These are phyloP conservation scores for Echites panduratus DNA, from an alignment of 257 asterid species.

Conservation along the genomic window DNA sequence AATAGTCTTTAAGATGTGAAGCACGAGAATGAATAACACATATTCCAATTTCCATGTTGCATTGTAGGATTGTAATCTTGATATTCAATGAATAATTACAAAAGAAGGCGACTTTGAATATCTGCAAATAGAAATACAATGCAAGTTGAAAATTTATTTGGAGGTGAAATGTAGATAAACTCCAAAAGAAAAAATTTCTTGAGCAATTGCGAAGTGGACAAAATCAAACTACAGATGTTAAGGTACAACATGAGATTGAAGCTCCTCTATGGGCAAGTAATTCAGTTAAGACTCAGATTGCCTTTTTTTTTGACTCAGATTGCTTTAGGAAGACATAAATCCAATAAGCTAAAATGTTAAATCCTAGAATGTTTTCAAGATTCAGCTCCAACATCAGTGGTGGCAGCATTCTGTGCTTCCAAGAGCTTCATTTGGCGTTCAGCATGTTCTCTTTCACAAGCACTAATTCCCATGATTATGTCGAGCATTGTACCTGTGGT, in stretches of 20 bases:
- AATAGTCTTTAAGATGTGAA: neutral
- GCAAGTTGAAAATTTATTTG: no score
- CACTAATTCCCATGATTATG: conserved; percentile 82
- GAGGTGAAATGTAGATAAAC: neutral
- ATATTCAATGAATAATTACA: no score
- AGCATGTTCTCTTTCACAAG: conserved; percentile 92
- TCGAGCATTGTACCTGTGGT: conserved; percentile 98
- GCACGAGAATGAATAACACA: no score
- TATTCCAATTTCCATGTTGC: no score
- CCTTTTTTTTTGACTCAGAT: neutral
- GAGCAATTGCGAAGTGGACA: neutral
- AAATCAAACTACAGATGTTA: neutral
- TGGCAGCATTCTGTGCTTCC: conserved; percentile 59
- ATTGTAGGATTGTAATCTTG: no score
- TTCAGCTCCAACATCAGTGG: conserved; percentile 28
- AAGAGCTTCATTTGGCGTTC: conserved; percentile 75
- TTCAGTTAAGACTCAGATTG: neutral
- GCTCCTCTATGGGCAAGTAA: neutral
- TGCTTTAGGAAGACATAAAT: neutral
- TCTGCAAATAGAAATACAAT: neutral
- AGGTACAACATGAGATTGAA: neutral
- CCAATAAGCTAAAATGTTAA: neutral
- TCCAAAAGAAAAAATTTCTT: neutral
- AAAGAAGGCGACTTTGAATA: neutral
- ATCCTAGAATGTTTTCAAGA: conserved; percentile 21